Base-by-base conservation (phyloP, 1,284 basidiomycete species). In the Moesziomyces aphidis region DNA sequence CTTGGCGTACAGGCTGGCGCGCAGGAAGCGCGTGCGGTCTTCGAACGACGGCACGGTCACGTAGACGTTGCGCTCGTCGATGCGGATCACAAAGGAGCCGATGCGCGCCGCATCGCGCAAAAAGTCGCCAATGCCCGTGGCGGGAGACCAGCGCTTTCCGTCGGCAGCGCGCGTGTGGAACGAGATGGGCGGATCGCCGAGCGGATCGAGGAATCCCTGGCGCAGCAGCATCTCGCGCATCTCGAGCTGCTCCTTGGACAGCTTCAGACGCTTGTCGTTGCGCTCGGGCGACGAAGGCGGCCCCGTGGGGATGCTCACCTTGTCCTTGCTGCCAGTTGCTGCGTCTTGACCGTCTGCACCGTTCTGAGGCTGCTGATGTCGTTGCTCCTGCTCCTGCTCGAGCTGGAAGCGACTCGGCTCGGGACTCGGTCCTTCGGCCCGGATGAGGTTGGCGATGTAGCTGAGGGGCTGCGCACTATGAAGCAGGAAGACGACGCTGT, bases 121-220 rank as follows among this genome's bases (percentile, higher is more conserved):
- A 24, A 79, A 81, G 57, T 81, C 79, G 19, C 78, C 78, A 19
- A 81, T 79, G n/a, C 77, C 78, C 3, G 79, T 81, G 2, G 75
- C 62, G 6, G 79, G 77, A n/a, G 71, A 75, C 79, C 79, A 81
- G 7, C 79, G 55, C 58, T 79, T 79, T 0, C 68, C 69, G 49
- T 81, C 79, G 23, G 70, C 71, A 2, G 60, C 60, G 7, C 76
- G 69, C 17, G 79, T 77, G 53, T 79, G 79, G 43, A 81, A 81
- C 4, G 77, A 72, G 55, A 81, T 81, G 36, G 77, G 67, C 15
- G 77, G 77, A 28, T 76, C 72, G 49, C 72, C 68, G 31, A 74
- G 66, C n/a, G 69, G 69, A 45, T 76, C 74, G 31, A 73, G 43
- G 23, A 75, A 75, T 13, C 73, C 73, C 47, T 75, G 63, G 22